A percentile compares a stretch with the other conserved stretches of the same genome.
phyloP scores from a whole-genome alignment of 495 filamentous ascomycete genomes.

The Letharia columbiana region DNA sequence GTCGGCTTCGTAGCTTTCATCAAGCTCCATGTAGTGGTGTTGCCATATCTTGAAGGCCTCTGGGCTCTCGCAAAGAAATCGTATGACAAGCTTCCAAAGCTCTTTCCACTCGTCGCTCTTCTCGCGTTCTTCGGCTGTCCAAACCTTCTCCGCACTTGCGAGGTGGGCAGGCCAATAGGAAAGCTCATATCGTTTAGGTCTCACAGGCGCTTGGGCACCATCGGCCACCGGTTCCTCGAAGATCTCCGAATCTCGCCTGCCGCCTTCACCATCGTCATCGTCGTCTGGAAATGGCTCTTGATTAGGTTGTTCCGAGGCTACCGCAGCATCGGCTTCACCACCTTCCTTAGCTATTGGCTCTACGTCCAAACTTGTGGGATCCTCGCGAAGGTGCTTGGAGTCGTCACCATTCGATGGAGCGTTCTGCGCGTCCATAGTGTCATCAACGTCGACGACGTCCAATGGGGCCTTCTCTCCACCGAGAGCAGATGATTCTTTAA shows the following conservation, averaged over 20 bases:
- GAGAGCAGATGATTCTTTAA: not conserved
- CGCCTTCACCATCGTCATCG: not conserved
- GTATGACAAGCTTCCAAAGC: not conserved
- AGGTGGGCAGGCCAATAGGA: not conserved
- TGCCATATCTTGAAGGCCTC: slow-evolving; percentile 1
- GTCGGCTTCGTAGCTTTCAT: not conserved
- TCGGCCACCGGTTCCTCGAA: not conserved
- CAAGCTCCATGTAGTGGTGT: slow-evolving; percentile 3
- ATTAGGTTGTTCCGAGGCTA: not conserved
- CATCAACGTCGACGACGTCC: not conserved
- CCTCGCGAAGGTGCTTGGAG: not conserved
- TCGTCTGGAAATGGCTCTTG: not conserved
- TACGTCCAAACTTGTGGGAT: not conserved
- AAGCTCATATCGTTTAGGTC: slow-evolving; percentile 1
- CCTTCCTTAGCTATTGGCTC: not conserved
- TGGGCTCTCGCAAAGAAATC: slow-evolving; percentile 1
- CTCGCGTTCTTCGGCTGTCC: not conserved
- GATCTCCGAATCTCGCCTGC: not conserved
- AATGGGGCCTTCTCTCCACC: not conserved
- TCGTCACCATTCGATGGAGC: not conserved
- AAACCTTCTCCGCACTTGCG: not conserved
- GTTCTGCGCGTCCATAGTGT: not conserved
- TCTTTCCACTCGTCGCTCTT: not conserved
- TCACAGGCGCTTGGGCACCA: not conserved
- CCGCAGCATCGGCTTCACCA: not conserved